Conservation (phyloP, 2,329 filamentous ascomycete genomes). For the Colletotrichum eleusines region DNA sequence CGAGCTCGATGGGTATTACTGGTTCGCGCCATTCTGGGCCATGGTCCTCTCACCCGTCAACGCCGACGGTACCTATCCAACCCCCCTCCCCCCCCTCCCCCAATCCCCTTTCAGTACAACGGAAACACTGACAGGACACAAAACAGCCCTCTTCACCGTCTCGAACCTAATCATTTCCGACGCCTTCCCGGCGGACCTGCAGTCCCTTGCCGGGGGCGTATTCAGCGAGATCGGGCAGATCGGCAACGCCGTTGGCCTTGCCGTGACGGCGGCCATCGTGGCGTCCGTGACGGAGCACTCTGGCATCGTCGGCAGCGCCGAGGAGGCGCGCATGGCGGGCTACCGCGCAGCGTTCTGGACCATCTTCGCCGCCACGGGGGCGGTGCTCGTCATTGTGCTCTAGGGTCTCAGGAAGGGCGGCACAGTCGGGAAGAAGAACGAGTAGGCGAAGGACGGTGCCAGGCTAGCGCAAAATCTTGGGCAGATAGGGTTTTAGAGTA, state of each 20-base stretch:
- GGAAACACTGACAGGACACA: neutral
- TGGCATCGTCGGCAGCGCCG: conserved; percentile 38
- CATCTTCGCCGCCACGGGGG: conserved; percentile 59
- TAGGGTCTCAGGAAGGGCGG: conserved; percentile 61
- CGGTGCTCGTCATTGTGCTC: conserved; percentile 53
- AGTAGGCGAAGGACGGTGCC: conserved; percentile 1
- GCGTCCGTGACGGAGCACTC: conserved; percentile 58
- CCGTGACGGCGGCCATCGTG: conserved; percentile 62
- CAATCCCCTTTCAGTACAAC: too few relatives aligned
- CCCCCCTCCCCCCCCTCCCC: too few relatives aligned
- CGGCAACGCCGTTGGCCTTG: conserved; percentile 65
- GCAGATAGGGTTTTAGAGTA: neutral
- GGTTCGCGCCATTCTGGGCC: conserved; percentile 59
- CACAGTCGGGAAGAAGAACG: conserved; percentile 60
- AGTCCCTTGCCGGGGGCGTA: conserved; percentile 70
- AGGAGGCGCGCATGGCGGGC: conserved; percentile 59
- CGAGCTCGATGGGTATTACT: conserved; percentile 61
- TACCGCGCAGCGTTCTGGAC: conserved; percentile 67
- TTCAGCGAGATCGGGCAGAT: conserved; percentile 71
- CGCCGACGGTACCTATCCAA: conserved; percentile 52
- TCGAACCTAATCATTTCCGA: conserved; percentile 66
- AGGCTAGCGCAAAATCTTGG: conserved; percentile 5
- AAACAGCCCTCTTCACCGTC: conserved; percentile 65
- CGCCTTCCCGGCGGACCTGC: conserved; percentile 64
- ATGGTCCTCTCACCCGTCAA: conserved; percentile 59